Base-by-base conservation (phyloP, 1,284 basidiomycete species). In the Neonothopanus nambi region DNA sequence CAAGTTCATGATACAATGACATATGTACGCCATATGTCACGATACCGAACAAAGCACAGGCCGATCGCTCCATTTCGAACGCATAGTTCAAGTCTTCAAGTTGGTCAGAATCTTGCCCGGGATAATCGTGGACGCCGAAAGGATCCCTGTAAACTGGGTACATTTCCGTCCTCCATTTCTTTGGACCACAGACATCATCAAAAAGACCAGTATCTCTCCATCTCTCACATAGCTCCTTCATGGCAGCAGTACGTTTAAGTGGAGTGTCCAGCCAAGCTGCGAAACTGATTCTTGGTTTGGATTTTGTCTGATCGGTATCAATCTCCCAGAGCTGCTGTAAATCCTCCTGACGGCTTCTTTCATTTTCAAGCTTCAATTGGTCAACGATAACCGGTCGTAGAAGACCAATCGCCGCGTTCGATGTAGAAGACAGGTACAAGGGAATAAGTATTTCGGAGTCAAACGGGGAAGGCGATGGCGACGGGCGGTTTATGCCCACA, bases 1-100 rank as follows among this genome's bases (percentile, higher is more conserved):
- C 58, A 24, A 60, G 51, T 58, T 81, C 74, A 42, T 82, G 74
- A 61, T 82, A 89, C 45, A 87, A 81, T 41, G 82, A 89, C 81
- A 92, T 81, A 67, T 96, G 93, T 5, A 93, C 87, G 0, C 94
- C 89, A 63, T 91, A 96, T 0, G 95, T 98, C 44, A 93, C 81
- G 8, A 96, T 71, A 1, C 96, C 95, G 63, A 98, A 98, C 36
- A 98, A 71, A 1, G 90, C 82, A 63, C 90, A 92, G 0, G 93
- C 93, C 1, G 92, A 80, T 48, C 96, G 83, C 69, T 99, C 96
- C 76, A 98, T 81, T 64, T 86, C 82, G 67, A 98, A 97, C 4
- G 82, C 89, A 53, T 82, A 86, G 65, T 93, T 93, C 30, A 72
- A 55, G 15, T 54, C 63, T 33, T n/a, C n/a, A n/a, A n/a, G n/a